Percentiles rank a stretch among this genome's conserved stretches.
Conservation (phyloP, 768 basidiomycete genomes). For the Serendipita sp. region DNA sequence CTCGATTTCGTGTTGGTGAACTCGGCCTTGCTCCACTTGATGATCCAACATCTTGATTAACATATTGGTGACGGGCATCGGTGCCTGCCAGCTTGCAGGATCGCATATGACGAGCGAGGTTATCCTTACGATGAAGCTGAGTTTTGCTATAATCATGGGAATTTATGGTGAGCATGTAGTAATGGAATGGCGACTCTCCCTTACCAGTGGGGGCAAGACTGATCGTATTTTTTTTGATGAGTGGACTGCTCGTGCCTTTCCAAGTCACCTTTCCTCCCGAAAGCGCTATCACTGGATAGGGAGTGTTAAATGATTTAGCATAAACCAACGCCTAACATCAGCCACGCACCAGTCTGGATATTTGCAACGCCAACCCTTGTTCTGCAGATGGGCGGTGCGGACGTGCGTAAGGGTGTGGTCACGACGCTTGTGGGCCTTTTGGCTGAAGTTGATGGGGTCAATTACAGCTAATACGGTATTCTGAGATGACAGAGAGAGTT, state of each 20-base stretch:
- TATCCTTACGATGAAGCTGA: conserved; percentile 7
- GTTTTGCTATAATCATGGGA: background rate
- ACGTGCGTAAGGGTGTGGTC: conserved; percentile 4
- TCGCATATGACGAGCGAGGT: background rate
- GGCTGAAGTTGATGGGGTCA: background rate
- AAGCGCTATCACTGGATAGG: background rate
- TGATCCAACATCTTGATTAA: background rate
- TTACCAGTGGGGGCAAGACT: background rate
- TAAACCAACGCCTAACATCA: background rate
- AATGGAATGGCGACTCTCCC: background rate
- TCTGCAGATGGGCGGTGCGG: background rate
- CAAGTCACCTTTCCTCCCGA: conserved; percentile 3
- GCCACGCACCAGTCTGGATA: background rate
- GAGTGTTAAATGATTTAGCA: background rate
- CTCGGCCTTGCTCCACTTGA: background rate
- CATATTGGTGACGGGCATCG: no score
- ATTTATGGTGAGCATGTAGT: background rate
- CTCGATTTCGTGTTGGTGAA: background rate
- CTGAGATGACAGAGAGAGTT: background rate
- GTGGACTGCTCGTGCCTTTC: background rate
- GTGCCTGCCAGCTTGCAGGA: background rate
- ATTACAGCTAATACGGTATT: background rate
- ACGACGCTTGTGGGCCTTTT: background rate
- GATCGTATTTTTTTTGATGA: background rate
- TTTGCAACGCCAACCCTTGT: background rate